A percentile compares a stretch with the other conserved stretches of the same genome.
Evolutionary conservation across 257 asterid genomes (phyloP).

Genomic region (Jacaranda mimosifolia): DNA sequence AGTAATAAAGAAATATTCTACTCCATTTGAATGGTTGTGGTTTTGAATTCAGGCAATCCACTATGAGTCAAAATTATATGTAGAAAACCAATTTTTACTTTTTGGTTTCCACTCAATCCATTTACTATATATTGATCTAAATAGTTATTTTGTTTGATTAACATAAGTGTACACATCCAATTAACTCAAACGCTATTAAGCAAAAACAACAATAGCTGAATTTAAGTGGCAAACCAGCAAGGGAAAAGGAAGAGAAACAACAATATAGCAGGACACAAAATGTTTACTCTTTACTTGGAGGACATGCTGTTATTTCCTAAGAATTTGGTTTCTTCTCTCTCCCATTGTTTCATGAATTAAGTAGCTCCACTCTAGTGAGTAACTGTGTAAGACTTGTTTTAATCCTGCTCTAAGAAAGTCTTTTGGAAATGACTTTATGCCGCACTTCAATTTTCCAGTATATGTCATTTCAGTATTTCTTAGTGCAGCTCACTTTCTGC

Average conservation of each 20-base stretch:
- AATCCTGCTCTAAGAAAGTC: no score
- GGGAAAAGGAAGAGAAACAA: neutral
- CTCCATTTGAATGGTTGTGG: no score
- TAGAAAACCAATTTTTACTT: neutral
- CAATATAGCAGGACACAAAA: neutral
- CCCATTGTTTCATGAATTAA: neutral
- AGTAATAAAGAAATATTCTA: neutral
- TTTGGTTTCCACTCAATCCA: neutral
- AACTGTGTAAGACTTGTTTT: neutral
- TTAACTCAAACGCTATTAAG: neutral
- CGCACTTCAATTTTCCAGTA: neutral
- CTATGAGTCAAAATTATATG: neutral
- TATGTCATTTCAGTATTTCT: neutral
- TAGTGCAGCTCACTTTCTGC: constrained; percentile 79
- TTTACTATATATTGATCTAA: no score
- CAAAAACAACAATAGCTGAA: neutral
- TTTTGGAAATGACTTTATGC: neutral
- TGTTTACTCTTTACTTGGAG: neutral
- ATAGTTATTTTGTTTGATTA: no score
- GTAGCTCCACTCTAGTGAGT: neutral
- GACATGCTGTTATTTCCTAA: constrained; percentile 1
- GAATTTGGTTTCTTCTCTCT: neutral
- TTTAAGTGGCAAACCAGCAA: neutral
- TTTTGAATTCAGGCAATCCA: no score
- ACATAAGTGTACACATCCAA: no score